phyloP scores from a whole-genome alignment of 202 grass and related monocot genomes.

The Digitaria exilis region DNA sequence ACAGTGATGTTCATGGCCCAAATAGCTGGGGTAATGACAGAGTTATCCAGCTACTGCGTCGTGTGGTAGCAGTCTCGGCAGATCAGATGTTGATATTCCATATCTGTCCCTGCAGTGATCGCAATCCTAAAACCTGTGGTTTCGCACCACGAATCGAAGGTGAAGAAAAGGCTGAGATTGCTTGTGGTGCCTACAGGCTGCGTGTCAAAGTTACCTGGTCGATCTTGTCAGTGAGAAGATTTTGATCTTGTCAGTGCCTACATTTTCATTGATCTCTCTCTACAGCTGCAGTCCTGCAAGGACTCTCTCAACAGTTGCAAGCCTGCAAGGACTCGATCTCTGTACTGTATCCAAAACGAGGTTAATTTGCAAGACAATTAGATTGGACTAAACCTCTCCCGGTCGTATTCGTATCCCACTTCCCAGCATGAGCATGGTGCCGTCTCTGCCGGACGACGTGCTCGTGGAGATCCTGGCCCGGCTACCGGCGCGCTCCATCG shows the following conservation, averaged over 20 bases:
- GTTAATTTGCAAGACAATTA: too few relatives aligned
- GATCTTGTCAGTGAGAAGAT: not conserved
- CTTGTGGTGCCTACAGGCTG: constrained; percentile 10
- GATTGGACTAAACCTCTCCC: too few relatives aligned
- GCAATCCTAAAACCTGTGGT: too few relatives aligned
- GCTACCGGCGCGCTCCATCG: not conserved
- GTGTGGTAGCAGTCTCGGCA: not conserved
- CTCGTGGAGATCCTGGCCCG: not conserved
- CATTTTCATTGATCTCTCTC: too few relatives aligned
- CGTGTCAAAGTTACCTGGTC: not conserved
- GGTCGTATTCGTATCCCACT: too few relatives aligned
- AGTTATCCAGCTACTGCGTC: not conserved
- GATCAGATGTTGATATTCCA: not conserved
- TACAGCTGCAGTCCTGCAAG: too few relatives aligned
- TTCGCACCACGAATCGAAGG: not conserved
- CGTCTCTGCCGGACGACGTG: not conserved
- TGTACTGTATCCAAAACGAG: too few relatives aligned
- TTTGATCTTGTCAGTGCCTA: not conserved
- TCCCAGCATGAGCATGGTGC: too few relatives aligned
- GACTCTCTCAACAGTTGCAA: too few relatives aligned
- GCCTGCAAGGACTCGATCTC: too few relatives aligned
- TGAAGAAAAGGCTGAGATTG: not conserved
- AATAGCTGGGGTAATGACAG: not conserved
- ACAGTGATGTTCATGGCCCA: not conserved
- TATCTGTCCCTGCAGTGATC: not conserved